Conservation (phyloP, 2,329 filamentous ascomycete genomes). For the Cercospora nicotianae region DNA sequence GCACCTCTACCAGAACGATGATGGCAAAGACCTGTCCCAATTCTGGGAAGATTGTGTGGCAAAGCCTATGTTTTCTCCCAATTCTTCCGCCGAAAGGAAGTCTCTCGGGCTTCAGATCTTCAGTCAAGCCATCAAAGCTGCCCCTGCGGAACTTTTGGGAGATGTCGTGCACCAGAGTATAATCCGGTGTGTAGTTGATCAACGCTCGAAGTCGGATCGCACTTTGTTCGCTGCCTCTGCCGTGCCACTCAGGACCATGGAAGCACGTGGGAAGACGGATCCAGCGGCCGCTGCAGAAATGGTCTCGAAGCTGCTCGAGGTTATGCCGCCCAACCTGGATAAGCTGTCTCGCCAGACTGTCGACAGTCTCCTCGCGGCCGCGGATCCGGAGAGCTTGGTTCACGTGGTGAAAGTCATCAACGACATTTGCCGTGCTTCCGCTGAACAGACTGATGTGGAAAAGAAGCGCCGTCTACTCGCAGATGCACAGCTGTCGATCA, state of each 20-base stretch:
- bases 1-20: conserved; percentile 41
- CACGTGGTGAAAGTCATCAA: conserved; percentile 55
- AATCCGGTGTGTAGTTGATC: conserved; percentile 78
- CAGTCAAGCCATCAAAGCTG: conserved; percentile 65
- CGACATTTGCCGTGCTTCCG: conserved; percentile 49
- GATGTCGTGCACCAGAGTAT: conserved; percentile 79
- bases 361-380: conserved; percentile 67
- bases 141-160: conserved; percentile 52
- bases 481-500: conserved; percentile 54
- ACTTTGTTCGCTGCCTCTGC: conserved; percentile 78
- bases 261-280: conserved; percentile 62
- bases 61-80: conserved; percentile 78
- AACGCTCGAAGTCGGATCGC: conserved; percentile 72
- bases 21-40: conserved; percentile 58
- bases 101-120: conserved; percentile 89
- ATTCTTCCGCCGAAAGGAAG: conserved; percentile 83
- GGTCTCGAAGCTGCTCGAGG: conserved; percentile 66
- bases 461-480: conserved; percentile 54
- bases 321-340: conserved; percentile 78
- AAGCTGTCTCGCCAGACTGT: conserved; percentile 80
- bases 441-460: conserved; percentile 49
- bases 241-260: conserved; percentile 71
- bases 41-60: conserved; percentile 90
- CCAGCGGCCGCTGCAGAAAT: conserved; percentile 61
- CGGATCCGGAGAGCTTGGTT: conserved; percentile 52